Conservation (phyloP, 441 rosid species). For the Jatropha podagrica region DNA sequence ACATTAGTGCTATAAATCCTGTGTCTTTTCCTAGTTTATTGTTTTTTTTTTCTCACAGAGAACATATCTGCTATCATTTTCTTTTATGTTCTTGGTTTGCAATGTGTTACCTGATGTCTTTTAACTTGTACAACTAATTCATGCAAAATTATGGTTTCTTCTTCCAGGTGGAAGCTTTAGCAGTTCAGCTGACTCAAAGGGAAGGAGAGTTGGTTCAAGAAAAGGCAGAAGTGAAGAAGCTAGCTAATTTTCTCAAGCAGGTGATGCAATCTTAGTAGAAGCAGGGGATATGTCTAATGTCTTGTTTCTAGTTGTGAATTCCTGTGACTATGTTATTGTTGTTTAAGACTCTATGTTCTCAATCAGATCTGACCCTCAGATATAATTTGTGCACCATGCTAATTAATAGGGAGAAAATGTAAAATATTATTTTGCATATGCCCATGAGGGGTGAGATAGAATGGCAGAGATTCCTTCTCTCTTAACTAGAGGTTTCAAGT, state of each 20-base stretch:
- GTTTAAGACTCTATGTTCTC: neutral
- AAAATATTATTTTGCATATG: neutral
- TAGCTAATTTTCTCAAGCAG: constrained; percentile 87
- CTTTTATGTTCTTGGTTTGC: constrained; percentile 10
- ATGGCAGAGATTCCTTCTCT: no score
- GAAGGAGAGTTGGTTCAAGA: constrained; percentile 96
- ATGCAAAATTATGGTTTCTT: constrained; percentile 25
- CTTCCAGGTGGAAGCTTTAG: constrained; percentile 90
- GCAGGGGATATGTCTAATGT: neutral
- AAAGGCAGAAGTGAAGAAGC: constrained; percentile 93
- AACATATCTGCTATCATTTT: constrained; percentile 8
- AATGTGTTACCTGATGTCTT: neutral
- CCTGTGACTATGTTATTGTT: neutral
- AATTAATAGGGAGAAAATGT: neutral
- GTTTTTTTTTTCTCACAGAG: neutral
- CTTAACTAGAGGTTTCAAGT: no score
- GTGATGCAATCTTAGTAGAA: constrained; percentile 34
- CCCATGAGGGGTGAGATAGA: no score
- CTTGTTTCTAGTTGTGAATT: neutral
- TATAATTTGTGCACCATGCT: neutral
- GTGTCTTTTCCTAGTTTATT: neutral
- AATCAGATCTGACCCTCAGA: neutral
- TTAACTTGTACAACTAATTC: constrained; percentile 7
- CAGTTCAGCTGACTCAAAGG: constrained; percentile 91
- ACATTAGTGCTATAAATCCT: neutral